Conservation (phyloP, 768 basidiomycete species). For the Tephrocybe sp. region DNA sequence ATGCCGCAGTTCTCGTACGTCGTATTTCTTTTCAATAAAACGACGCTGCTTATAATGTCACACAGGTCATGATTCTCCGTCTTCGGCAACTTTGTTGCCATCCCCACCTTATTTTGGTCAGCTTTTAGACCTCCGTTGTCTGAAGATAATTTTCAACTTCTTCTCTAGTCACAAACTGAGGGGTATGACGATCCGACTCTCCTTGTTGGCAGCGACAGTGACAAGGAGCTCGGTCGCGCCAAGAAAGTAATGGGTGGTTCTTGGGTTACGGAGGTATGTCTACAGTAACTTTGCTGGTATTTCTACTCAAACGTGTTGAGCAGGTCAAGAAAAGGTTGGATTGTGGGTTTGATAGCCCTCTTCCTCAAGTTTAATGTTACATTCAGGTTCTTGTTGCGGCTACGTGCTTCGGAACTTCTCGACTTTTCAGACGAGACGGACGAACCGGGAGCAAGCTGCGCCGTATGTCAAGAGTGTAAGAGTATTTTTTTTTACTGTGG, state of each 20-base stretch:
- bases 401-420: constrained; percentile 37
- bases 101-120: constrained; percentile 65
- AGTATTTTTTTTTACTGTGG: not conserved
- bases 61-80: constrained; percentile 65
- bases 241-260: constrained; percentile 40
- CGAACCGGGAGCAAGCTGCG: constrained; percentile 46
- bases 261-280: constrained; percentile 38
- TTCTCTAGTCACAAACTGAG: constrained; percentile 35
- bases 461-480: constrained; percentile 64
- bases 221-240: constrained; percentile 59
- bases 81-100: constrained; percentile 74
- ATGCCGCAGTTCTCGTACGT: constrained; percentile 44
- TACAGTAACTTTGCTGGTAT: not conserved
- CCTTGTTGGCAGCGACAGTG: constrained; percentile 42
- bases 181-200: constrained; percentile 50
- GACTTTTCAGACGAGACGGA: constrained; percentile 48
- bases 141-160: not conserved
- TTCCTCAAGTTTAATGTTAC: not conserved
- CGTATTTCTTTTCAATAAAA: not conserved
- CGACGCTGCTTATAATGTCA: not conserved
- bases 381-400: constrained; percentile 44
- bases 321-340: constrained; percentile 36
- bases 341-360: not conserved
- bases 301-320: not conserved
- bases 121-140: constrained; percentile 2